phyloP scores from a whole-genome alignment of 1,139 yeast species.

The Suhomyces taliae region DNA sequence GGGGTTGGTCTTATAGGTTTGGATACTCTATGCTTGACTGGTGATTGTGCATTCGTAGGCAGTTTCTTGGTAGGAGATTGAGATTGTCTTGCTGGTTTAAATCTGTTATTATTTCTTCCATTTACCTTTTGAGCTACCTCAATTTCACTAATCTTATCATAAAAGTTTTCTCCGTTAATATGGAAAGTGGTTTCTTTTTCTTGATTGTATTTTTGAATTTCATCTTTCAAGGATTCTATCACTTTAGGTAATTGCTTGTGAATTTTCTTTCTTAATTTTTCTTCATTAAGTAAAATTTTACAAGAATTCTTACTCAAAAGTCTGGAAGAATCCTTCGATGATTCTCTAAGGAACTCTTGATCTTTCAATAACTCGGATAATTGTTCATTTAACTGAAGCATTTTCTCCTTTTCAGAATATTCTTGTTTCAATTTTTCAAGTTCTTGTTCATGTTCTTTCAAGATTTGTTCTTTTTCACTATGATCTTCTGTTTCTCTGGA shows the following conservation, averaged over 20 bases:
- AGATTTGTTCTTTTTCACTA: slow-evolving; percentile 49
- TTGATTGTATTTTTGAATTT: slow-evolving; percentile 49
- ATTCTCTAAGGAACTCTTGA: slow-evolving; percentile 60
- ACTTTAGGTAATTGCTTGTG: slow-evolving; percentile 67
- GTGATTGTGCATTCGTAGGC: neutral
- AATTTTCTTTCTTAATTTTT: slow-evolving; percentile 67
- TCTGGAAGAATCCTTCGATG: slow-evolving; percentile 80
- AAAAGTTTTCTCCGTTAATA: slow-evolving; percentile 49
- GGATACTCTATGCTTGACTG: neutral
- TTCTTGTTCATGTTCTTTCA: slow-evolving; percentile 63
- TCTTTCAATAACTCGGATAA: slow-evolving; percentile 60
- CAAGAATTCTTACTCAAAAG: slow-evolving; percentile 76
- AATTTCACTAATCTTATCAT: slow-evolving; percentile 40
- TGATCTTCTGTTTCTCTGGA: neutral
- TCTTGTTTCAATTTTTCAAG: slow-evolving; percentile 51
- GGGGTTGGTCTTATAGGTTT: neutral
- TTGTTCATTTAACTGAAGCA: slow-evolving; percentile 54
- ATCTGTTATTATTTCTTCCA: slow-evolving; percentile 1
- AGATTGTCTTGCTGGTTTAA: slow-evolving; percentile 1
- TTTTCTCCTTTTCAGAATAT: slow-evolving; percentile 51
- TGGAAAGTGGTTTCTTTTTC: slow-evolving; percentile 19
- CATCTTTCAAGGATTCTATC: slow-evolving; percentile 49
- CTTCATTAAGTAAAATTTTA: slow-evolving; percentile 76
- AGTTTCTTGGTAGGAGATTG: slow-evolving; percentile 1
- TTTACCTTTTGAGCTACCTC: slow-evolving; percentile 38